Conservation (phyloP, 495 filamentous ascomycete species). For the Penicillium robsamsonii region DNA sequence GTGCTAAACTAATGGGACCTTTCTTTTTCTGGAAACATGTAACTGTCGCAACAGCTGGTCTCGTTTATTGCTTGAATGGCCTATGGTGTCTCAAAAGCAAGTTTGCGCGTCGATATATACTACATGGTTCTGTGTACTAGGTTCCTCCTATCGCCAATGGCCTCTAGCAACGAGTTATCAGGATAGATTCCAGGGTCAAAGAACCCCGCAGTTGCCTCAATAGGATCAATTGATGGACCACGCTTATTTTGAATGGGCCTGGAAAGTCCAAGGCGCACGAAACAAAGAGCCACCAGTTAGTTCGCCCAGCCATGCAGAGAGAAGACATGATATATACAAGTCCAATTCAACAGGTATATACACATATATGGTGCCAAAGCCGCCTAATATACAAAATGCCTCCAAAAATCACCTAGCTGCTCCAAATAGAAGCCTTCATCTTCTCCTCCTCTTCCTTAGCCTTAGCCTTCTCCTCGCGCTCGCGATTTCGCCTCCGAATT, state of each 20-base stretch:
- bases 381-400: conserved; percentile 3
- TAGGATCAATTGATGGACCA: not conserved
- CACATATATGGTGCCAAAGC: conserved; percentile 11
- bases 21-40: not conserved
- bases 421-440: conserved; percentile 77
- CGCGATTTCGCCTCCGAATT: conserved; percentile 69
- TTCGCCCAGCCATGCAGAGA: conserved; percentile 6
- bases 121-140: not conserved
- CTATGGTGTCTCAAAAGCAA: not conserved
- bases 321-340: conserved; percentile 1
- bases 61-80: not conserved
- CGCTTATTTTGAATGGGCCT: not conserved
- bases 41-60: not conserved
- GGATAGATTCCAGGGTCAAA: not conserved
- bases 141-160: not conserved
- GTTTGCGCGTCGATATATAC: not conserved
- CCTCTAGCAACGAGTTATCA: not conserved
- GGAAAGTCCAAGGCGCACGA: not conserved
- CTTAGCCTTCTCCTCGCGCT: conserved; percentile 62
- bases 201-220: no score
- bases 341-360: conserved; percentile 10
- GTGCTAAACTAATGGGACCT: not conserved
- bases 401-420: conserved; percentile 52
- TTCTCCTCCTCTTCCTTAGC: conserved; percentile 66
- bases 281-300: not conserved